Evolutionary conservation across 257 asterid genomes (phyloP).

Genomic region (Solanum chiquidenum): DNA sequence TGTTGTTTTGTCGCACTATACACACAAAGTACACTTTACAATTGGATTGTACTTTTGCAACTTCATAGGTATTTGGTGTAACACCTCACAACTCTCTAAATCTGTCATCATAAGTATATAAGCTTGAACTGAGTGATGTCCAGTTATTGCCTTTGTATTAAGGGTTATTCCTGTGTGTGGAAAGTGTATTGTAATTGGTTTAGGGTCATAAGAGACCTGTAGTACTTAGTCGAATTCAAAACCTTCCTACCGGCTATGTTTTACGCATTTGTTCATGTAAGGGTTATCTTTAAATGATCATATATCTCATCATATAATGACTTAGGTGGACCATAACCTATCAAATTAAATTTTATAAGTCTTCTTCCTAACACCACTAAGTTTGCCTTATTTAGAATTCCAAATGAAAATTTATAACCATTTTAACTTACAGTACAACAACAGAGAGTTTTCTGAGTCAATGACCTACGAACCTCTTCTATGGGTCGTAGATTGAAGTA

Average conservation of each 20-base stretch:
- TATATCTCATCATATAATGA: not conserved
- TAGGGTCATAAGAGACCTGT: no score
- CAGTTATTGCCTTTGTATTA: no score
- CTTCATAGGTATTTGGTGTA: not conserved
- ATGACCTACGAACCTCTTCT: not conserved
- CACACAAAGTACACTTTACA: not conserved
- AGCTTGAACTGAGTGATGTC: no score
- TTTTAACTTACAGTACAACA: not conserved
- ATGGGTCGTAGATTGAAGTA: no score
- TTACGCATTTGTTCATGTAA: not conserved
- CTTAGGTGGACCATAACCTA: not conserved
- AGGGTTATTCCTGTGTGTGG: no score
- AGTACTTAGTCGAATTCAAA: not conserved
- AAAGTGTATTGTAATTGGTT: no score
- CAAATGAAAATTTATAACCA: no score
- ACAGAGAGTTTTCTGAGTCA: not conserved
- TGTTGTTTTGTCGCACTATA: not conserved
- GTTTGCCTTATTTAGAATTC: not conserved
- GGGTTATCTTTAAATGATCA: not conserved
- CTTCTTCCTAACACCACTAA: not conserved
- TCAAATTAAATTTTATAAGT: no score
- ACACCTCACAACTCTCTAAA: no score
- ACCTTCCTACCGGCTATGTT: not conserved
- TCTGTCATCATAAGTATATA: no score
- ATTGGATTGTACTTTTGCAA: not conserved